Conservation (phyloP, 192 early-diverging fungal species). For the Coemansia sp. region DNA sequence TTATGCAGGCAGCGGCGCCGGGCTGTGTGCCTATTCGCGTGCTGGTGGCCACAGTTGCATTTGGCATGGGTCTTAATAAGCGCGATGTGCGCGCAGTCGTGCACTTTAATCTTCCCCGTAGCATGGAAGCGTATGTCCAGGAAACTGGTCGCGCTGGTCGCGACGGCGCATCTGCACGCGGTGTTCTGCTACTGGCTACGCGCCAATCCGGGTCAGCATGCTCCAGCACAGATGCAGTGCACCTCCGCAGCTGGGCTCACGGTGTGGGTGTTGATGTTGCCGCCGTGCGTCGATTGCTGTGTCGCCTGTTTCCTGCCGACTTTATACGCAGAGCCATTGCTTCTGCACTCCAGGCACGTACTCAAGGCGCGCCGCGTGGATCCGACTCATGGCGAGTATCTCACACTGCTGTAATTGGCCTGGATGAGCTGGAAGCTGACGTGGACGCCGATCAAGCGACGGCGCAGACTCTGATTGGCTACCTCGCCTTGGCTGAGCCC, state of each 20-base stretch:
- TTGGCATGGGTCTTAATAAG: constrained; percentile 77
- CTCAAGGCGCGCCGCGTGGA: not conserved
- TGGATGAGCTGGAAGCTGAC: constrained; percentile 24
- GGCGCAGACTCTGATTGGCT: constrained; percentile 41
- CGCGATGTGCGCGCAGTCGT: constrained; percentile 70
- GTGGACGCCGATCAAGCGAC: constrained; percentile 33
- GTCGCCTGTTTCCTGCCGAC: constrained; percentile 21
- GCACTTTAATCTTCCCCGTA: constrained; percentile 69
- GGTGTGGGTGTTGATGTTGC: constrained; percentile 27
- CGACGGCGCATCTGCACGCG: constrained; percentile 56
- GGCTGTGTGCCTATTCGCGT: constrained; percentile 55
- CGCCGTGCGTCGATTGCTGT: constrained; percentile 25
- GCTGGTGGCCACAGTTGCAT: constrained; percentile 72
- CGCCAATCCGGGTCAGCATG: not conserved
- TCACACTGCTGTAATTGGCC: constrained; percentile 24
- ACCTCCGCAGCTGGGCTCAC: constrained; percentile 34
- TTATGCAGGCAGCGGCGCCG: constrained; percentile 53
- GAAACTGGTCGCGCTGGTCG: constrained; percentile 71
- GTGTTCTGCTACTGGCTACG: constrained; percentile 57
- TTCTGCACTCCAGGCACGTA: constrained; percentile 1
- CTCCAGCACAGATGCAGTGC: constrained; percentile 20
- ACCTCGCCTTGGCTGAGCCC: constrained; percentile 36
- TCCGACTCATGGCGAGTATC: constrained; percentile 9
- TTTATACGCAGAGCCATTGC: constrained; percentile 27
- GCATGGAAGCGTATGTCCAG: constrained; percentile 76